Evolutionary conservation across 306 rosid genomes (phyloP), one percentile per base, ranked within the genome.

Genomic region (Fagus sylvatica): DNA sequence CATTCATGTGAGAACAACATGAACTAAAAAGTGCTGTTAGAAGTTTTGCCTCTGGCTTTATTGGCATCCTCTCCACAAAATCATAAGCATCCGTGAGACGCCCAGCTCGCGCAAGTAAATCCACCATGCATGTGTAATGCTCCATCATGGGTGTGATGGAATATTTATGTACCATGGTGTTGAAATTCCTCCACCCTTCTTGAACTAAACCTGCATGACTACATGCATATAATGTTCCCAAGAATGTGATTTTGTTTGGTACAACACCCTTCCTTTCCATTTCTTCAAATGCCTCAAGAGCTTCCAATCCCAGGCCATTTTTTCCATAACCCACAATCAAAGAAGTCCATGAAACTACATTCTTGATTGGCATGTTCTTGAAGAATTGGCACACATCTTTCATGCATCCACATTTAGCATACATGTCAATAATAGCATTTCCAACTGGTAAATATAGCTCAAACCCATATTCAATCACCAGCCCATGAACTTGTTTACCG

Each of bases 121-220:
- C 87, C 60, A 84, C 82, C 79, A 80, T 76, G 68, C 84, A 84
- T 11, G 84, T 80, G 32, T 84, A 84, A 36, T 84, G 87, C 82
- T 76, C 87, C 60, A 84, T 80, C 75, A 48, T 59, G 59, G 85
- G 82, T 1, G 59, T n/a, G 59, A 76, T 72, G 17, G 49, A 80
- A 41, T 80, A 73, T 43, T 57, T 77, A 64, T 73, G 68, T 30
- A 19, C 51, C 84, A 84, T 80, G 40, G 42, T 40, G 19, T 84
- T 60, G 72, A 84, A 80, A 68, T 72, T 43, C 62, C 69, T 42
- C 81, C 84, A 39, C 34, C 84, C 84, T 73, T 80, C 76, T 12
- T 69, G 73, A 11, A 76, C 87, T 17, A 84, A 48, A 34, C 87
- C 84, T 9, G 84, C 71, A 69, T 84, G 87, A 71, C 87, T 76